Conservation (phyloP, 192 early-diverging fungal species). For the Allomyces javanicus region DNA sequence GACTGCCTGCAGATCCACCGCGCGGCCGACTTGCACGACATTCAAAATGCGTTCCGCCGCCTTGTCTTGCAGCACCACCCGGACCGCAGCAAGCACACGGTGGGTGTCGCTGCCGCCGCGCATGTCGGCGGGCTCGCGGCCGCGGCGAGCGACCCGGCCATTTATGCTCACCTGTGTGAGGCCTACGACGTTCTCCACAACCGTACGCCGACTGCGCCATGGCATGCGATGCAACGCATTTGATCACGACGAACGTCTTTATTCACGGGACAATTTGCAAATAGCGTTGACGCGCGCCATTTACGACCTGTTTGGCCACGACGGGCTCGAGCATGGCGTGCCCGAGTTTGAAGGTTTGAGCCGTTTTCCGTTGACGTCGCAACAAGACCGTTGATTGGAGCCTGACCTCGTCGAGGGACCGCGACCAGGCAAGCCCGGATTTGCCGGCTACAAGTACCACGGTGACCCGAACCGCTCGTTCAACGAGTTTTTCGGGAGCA, state of each 20-base stretch:
- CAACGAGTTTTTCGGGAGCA: constrained; percentile 28
- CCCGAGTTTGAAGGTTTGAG: constrained; percentile 17
- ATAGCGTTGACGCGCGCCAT: constrained; percentile 23
- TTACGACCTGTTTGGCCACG: constrained; percentile 32
- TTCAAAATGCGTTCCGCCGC: neutral
- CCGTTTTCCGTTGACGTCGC: too few relatives aligned
- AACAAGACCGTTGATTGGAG: too few relatives aligned
- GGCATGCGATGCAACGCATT: too few relatives aligned
- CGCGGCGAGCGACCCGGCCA: neutral
- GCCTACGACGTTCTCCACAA: neutral
- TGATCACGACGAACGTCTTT: too few relatives aligned
- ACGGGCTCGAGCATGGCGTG: constrained; percentile 28
- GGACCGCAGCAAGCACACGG: neutral
- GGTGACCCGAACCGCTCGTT: constrained; percentile 25
- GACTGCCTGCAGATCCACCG: neutral
- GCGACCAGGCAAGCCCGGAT: constrained; percentile 21
- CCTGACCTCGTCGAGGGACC: too few relatives aligned
- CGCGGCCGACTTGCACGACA: neutral
- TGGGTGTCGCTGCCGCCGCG: neutral
- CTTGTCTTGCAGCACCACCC: neutral
- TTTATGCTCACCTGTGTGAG: neutral
- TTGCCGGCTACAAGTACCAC: constrained; percentile 26
- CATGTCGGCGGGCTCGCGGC: neutral
- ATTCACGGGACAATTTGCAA: too few relatives aligned
- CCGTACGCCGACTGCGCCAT: neutral